phyloP scores from a whole-genome alignment of 768 basidiomycete genomes.

The Amanita jacksonii region DNA sequence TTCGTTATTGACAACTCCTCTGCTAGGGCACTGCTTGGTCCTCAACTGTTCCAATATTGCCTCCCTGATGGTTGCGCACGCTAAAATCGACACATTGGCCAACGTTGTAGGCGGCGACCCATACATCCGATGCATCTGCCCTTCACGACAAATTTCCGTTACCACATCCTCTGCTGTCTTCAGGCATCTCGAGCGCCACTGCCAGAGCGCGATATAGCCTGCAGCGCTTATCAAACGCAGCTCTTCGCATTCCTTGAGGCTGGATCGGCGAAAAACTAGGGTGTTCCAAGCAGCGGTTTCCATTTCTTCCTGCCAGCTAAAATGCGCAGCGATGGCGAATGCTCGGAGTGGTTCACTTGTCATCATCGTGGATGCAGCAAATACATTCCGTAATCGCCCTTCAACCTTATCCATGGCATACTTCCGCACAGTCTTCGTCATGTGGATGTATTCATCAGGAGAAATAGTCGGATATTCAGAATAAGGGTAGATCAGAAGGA shows the following conservation, averaged over 20 bases:
- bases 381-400: constrained; percentile 20
- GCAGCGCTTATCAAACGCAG: background rate
- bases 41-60: background rate
- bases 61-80: background rate
- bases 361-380: constrained; percentile 11
- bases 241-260: background rate
- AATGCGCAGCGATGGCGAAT: constrained; percentile 1
- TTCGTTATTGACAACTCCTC: background rate
- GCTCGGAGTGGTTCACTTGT: background rate
- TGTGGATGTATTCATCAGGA: constrained; percentile 14
- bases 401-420: constrained; percentile 21
- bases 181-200: constrained; percentile 14
- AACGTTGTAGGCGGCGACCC: constrained; percentile 10
- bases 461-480: background rate
- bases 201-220: constrained; percentile 21
- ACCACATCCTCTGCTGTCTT: constrained; percentile 12
- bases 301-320: background rate
- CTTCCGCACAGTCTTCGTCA: constrained; percentile 20
- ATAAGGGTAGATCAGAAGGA: constrained; percentile 8
- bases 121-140: constrained; percentile 17
- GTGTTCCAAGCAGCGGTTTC: background rate
- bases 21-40: background rate
- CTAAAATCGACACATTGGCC: constrained; percentile 20
- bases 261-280: background rate
- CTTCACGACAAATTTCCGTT: constrained; percentile 26